Percentiles rank a stretch among this genome's conserved stretches.
phyloP scores from a whole-genome alignment of 768 basidiomycete genomes.

The Infundibulicybe gibba region DNA sequence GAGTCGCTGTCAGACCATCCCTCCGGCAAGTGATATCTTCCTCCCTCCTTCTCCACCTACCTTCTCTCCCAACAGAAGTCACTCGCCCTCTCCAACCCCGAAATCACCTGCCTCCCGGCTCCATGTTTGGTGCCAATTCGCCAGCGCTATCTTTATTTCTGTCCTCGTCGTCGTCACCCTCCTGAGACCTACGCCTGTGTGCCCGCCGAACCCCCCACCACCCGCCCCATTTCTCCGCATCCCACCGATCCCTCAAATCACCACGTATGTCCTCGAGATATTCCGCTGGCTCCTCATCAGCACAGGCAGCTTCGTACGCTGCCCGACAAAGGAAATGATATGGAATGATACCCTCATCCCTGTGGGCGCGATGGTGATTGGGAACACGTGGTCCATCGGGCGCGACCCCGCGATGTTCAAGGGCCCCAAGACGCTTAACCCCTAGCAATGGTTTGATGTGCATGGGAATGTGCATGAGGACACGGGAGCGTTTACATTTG shows the following conservation, averaged over 20 bases:
- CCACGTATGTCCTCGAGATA: slow-evolving; percentile 48
- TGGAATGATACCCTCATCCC: slow-evolving; percentile 56
- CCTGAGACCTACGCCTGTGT: slow-evolving; percentile 48
- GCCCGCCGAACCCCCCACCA: slow-evolving; percentile 49
- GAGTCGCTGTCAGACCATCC: slow-evolving; percentile 44
- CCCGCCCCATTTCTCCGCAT: slow-evolving; percentile 25
- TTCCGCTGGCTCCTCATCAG: too few relatives aligned
- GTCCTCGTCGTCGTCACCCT: slow-evolving; percentile 58
- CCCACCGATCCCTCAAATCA: slow-evolving; percentile 41
- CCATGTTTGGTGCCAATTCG: slow-evolving; percentile 63
- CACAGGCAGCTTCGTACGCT: slow-evolving; percentile 57
- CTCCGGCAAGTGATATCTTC: slow-evolving; percentile 27
- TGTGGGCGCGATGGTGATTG: slow-evolving; percentile 52
- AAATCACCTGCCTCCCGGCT: slow-evolving; percentile 58
- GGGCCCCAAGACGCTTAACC: too few relatives aligned
- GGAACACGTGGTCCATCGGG: too few relatives aligned
- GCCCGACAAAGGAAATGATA: slow-evolving; percentile 58
- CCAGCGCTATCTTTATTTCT: too few relatives aligned
- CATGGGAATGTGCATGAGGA: slow-evolving; percentile 46
- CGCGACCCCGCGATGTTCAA: too few relatives aligned
- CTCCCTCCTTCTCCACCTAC: too few relatives aligned
- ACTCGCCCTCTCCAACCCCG: too few relatives aligned
- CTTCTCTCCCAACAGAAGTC: too few relatives aligned
- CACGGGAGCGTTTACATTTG: slow-evolving; percentile 49
- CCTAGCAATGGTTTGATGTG: slow-evolving; percentile 50